Conservation (phyloP, 1,284 basidiomycete species). For the Ceratobasidium sp. region DNA sequence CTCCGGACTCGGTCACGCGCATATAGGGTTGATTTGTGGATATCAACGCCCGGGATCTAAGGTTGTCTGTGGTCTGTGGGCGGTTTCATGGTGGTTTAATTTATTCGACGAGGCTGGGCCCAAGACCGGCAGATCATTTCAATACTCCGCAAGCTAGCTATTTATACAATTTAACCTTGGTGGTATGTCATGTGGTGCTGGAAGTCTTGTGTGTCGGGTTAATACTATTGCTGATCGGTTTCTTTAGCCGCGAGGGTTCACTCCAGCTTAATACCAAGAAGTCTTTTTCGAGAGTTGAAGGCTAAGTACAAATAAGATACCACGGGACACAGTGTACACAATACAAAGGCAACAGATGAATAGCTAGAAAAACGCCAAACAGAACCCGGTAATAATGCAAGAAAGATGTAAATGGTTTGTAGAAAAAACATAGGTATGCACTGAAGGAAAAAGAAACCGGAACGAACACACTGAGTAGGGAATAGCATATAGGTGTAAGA, state of each 20-base stretch:
- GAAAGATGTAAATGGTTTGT: slow-evolving; percentile 9
- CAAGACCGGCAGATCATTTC: no score
- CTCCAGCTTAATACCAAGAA: background rate
- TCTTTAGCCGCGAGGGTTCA: no score
- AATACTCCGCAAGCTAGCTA: no score
- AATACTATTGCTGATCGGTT: no score
- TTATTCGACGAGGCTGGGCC: no score
- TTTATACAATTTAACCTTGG: no score
- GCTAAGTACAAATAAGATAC: slow-evolving; percentile 29
- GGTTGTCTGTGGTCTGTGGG: no score
- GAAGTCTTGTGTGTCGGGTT: no score
- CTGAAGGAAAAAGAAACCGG: background rate
- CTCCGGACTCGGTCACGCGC: background rate
- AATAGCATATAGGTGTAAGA: background rate
- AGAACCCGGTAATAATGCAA: background rate
- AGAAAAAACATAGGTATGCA: background rate
- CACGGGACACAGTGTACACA: background rate
- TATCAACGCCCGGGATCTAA: background rate
- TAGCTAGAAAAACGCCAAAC: background rate
- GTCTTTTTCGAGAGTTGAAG: background rate
- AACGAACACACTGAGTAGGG: no score
- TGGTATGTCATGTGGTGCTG: no score
- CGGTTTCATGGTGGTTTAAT: background rate
- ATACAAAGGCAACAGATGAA: slow-evolving; percentile 28
- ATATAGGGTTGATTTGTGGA: background rate